Evolutionary conservation across 768 basidiomycete genomes (phyloP).

Genomic region (Tricholoma furcatifolium): DNA sequence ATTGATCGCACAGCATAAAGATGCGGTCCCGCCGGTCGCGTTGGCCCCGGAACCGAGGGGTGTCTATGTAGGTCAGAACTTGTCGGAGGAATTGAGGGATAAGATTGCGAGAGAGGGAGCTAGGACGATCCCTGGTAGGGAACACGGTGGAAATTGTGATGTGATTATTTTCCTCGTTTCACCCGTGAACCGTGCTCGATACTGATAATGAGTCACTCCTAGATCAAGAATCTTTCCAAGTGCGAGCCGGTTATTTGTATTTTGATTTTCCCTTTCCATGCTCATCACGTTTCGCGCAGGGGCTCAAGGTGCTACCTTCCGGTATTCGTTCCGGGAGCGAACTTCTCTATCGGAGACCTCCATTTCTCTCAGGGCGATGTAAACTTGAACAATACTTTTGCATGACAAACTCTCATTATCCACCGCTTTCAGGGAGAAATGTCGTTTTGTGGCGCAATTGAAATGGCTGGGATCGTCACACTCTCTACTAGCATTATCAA

Average conservation of each 20-base stretch:
- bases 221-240: conserved; percentile 79
- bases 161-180: conserved; percentile 30
- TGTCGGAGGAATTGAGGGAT: conserved; percentile 41
- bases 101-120: conserved; percentile 69
- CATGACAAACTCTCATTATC: not conserved
- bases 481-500: conserved; percentile 74
- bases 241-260: conserved; percentile 15
- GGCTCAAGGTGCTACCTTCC: conserved; percentile 77
- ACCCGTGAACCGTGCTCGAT: not conserved
- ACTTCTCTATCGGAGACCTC: conserved; percentile 74
- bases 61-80: conserved; percentile 69
- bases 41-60: conserved; percentile 59
- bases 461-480: conserved; percentile 78
- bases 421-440: conserved; percentile 53
- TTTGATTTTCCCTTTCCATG: not conserved
- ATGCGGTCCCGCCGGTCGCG: conserved; percentile 63
- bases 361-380: conserved; percentile 82
- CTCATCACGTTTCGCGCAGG: conserved; percentile 23
- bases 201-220: not conserved
- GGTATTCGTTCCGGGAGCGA: conserved; percentile 74
- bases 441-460: conserved; percentile 76
- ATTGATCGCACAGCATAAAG: conserved; percentile 52
- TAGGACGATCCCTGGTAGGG: conserved; percentile 72
- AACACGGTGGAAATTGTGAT: conserved; percentile 80
- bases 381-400: conserved; percentile 5